Evolutionary conservation across 768 basidiomycete genomes (phyloP).

Genomic region (Paxillus involutus): DNA sequence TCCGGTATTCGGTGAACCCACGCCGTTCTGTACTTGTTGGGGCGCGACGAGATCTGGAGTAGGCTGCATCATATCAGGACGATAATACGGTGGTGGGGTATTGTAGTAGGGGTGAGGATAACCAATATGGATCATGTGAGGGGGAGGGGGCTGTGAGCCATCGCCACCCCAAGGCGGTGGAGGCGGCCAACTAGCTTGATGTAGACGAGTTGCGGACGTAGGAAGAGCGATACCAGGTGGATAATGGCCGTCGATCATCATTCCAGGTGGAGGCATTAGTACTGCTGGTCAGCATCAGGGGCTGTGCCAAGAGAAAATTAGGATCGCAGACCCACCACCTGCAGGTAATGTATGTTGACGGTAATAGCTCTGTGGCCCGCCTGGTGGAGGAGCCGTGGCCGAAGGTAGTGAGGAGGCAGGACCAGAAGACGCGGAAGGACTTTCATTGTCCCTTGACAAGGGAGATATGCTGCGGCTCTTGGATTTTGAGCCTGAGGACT

Average conservation of each 20-base stretch:
- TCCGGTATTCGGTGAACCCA: conserved; percentile 22
- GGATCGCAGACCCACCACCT: conserved; percentile 33
- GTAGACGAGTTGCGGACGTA: conserved; percentile 51
- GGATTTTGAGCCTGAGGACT: conserved; percentile 43
- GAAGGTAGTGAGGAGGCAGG: conserved; percentile 37
- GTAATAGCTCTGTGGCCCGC: conserved; percentile 59
- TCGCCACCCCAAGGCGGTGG: conserved; percentile 33
- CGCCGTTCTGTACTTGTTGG: conserved; percentile 23
- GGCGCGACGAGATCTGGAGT: conserved; percentile 16
- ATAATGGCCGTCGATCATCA: conserved; percentile 43
- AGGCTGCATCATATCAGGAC: conserved; percentile 30
- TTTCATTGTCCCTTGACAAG: conserved; percentile 37
- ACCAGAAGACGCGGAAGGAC: conserved; percentile 24
- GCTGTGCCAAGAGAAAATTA: not conserved
- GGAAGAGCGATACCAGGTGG: conserved; percentile 45
- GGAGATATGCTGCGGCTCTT: conserved; percentile 55
- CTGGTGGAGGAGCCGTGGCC: conserved; percentile 29
- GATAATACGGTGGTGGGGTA: conserved; percentile 48
- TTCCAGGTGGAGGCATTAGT: conserved; percentile 41
- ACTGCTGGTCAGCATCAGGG: conserved; percentile 28
- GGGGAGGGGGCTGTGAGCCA: conserved; percentile 37
- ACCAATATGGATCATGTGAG: conserved; percentile 32
- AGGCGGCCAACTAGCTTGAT: conserved; percentile 42
- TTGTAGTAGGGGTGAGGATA: conserved; percentile 38
- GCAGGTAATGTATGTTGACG: conserved; percentile 58